A percentile compares a stretch with the other conserved stretches of the same genome.
phyloP scores from a whole-genome alignment of 2,329 filamentous ascomycete genomes.

The Cladophialophora exuberans region DNA sequence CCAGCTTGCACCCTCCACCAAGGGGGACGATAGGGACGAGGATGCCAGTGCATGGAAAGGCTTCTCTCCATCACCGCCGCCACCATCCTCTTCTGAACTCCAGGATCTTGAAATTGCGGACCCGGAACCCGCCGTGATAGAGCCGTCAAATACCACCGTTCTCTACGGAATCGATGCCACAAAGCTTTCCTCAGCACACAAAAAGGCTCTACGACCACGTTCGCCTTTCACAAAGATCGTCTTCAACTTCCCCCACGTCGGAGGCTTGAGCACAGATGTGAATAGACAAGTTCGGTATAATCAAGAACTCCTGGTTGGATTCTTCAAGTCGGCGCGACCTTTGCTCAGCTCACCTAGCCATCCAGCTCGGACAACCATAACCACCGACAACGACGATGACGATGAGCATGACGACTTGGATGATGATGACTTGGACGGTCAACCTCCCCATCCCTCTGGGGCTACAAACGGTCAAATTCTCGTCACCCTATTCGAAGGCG shows the following conservation, averaged over 20 bases:
- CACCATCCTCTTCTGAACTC: not conserved
- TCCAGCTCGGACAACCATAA: too few species aligned
- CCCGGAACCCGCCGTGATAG: constrained; percentile 9
- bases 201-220: constrained; percentile 29
- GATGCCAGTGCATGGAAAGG: constrained; percentile 29
- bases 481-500: constrained; percentile 87
- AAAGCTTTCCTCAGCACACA: constrained; percentile 41
- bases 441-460: too few species aligned
- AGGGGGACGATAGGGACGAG: constrained; percentile 8
- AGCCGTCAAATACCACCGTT: constrained; percentile 36
- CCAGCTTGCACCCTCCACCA: constrained; percentile 3
- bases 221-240: constrained; percentile 73
- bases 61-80: constrained; percentile 27
- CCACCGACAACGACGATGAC: constrained; percentile 31
- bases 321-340: constrained; percentile 50
- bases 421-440: too few species aligned
- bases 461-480: constrained; percentile 61
- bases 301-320: constrained; percentile 62
- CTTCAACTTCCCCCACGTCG: constrained; percentile 98
- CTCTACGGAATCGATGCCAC: constrained; percentile 49
- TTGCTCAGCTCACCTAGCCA: constrained; percentile 35
- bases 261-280: constrained; percentile 87
- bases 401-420: too few species aligned
- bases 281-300: constrained; percentile 94
- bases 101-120: not conserved